Evolutionary conservation across 257 asterid species (phyloP).

Genomic region (Capsicum chinense): DNA sequence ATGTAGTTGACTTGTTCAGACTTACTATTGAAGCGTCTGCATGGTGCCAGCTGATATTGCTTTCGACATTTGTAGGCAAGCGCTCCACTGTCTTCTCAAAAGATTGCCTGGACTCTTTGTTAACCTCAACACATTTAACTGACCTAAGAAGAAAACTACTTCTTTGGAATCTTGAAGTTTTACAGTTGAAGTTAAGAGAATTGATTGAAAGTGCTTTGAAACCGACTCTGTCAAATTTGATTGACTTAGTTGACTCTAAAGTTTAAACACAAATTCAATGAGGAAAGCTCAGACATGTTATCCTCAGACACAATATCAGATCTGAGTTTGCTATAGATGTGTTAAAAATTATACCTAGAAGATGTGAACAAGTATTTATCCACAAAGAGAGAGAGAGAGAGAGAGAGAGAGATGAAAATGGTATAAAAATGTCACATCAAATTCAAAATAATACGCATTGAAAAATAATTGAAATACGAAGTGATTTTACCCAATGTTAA

Average conservation of each 20-base stretch:
- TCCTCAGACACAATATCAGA: not conserved
- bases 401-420: not conserved
- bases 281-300: not conserved
- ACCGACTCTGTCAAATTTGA: constrained; percentile 5
- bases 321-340: not conserved
- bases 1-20: constrained; percentile 18
- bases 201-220: not conserved
- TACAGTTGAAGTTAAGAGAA: constrained; percentile 3
- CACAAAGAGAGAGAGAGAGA: not conserved
- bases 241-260: not conserved
- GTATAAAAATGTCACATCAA: not conserved
- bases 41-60: constrained; percentile 96
- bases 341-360: constrained; percentile 23
- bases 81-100: constrained; percentile 91
- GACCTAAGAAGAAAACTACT: constrained; percentile 52
- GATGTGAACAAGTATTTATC: constrained; percentile 1
- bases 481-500: constrained; percentile 5
- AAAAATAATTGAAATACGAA: constrained; percentile 10
- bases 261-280: not conserved
- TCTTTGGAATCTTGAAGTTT: not conserved
- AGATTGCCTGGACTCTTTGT: constrained; percentile 80
- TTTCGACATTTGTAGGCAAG: constrained; percentile 52
- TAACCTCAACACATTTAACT: constrained; percentile 94
- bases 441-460: constrained; percentile 13
- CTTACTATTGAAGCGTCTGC: constrained; percentile 82